phyloP scores from a whole-genome alignment of 345 rosid species.

The Lepidium sativum region DNA sequence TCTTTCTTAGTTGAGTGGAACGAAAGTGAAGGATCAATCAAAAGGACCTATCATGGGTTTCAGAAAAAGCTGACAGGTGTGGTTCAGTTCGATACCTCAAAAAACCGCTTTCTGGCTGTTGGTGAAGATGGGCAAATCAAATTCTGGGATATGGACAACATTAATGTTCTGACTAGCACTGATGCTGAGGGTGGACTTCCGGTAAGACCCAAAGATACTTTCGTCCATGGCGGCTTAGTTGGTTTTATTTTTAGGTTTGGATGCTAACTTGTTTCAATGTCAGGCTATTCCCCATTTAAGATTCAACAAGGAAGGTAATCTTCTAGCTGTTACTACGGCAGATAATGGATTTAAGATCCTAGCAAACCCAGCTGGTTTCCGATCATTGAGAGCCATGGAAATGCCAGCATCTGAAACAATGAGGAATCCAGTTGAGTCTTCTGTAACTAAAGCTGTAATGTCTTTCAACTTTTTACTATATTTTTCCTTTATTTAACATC shows the following conservation, averaged over 20 bases:
- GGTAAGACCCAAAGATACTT: constrained; percentile 37
- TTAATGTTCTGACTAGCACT: constrained; percentile 42
- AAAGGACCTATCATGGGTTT: constrained; percentile 62
- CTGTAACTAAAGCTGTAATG: constrained; percentile 41
- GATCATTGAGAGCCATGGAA: constrained; percentile 53
- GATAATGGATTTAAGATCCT: constrained; percentile 92
- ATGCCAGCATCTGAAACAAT: constrained; percentile 52
- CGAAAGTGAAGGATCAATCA: constrained; percentile 86
- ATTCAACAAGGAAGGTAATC: constrained; percentile 83
- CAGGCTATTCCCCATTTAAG: constrained; percentile 73
- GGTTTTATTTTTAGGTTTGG: neutral
- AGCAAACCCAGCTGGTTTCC: constrained; percentile 59
- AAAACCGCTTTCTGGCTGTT: constrained; percentile 79
- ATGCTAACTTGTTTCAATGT: constrained; percentile 7
- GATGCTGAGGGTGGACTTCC: constrained; percentile 87
- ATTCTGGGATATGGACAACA: constrained; percentile 89
- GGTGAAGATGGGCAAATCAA: constrained; percentile 85
- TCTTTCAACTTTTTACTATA: neutral
- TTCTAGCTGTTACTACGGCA: constrained; percentile 79
- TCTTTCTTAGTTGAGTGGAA: constrained; percentile 86
- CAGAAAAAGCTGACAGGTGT: constrained; percentile 58
- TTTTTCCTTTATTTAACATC: constrained; percentile 3
- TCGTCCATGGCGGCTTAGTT: neutral
- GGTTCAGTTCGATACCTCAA: constrained; percentile 77
- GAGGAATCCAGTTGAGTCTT: constrained; percentile 57